These are phyloP conservation scores for Trifolium fragiferum DNA, from an alignment of 306 rosid genomes.

Conservation along the genomic window DNA sequence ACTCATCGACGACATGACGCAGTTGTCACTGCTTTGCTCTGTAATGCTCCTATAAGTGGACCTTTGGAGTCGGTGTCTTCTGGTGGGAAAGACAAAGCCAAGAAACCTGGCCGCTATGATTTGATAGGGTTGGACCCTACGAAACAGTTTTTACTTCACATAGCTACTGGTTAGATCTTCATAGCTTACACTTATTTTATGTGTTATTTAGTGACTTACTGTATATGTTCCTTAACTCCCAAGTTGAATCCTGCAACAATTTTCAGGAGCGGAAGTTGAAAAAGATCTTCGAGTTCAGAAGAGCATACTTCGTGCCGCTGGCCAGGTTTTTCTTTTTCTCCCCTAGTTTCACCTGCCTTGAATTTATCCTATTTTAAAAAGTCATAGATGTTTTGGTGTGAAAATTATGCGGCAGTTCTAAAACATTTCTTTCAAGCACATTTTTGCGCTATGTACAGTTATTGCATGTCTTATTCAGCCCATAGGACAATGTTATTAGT, in stretches of 20 bases:
- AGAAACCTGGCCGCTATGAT: slow-evolving; percentile 78
- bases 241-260: slow-evolving; percentile 39
- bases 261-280: slow-evolving; percentile 80
- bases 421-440: slow-evolving; percentile 28
- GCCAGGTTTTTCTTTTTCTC: slow-evolving; percentile 65
- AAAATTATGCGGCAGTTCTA: slow-evolving; percentile 21
- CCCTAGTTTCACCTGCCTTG: slow-evolving; percentile 24
- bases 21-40: slow-evolving; percentile 89
- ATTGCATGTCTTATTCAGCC: slow-evolving; percentile 11
- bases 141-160: slow-evolving; percentile 79
- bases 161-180: slow-evolving; percentile 75
- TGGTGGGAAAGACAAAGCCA: slow-evolving; percentile 90
- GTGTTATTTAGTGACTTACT: slow-evolving; percentile 20
- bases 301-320: slow-evolving; percentile 81
- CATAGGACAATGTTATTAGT: slow-evolving; percentile 15
- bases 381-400: slow-evolving; percentile 21
- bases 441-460: slow-evolving; percentile 21
- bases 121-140: slow-evolving; percentile 92
- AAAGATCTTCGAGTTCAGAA: slow-evolving; percentile 90
- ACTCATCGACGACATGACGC: slow-evolving; percentile 96
- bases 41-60: slow-evolving; percentile 89
- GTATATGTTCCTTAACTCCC: slow-evolving; percentile 41
- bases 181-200: slow-evolving; percentile 7
- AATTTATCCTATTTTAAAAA: slow-evolving; percentile 8
- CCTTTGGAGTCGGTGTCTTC: slow-evolving; percentile 81